Percentiles rank a stretch among this genome's conserved stretches.
phyloP scores from a whole-genome alignment of 2,329 filamentous ascomycete species.

The Bipolaris victoriae region DNA sequence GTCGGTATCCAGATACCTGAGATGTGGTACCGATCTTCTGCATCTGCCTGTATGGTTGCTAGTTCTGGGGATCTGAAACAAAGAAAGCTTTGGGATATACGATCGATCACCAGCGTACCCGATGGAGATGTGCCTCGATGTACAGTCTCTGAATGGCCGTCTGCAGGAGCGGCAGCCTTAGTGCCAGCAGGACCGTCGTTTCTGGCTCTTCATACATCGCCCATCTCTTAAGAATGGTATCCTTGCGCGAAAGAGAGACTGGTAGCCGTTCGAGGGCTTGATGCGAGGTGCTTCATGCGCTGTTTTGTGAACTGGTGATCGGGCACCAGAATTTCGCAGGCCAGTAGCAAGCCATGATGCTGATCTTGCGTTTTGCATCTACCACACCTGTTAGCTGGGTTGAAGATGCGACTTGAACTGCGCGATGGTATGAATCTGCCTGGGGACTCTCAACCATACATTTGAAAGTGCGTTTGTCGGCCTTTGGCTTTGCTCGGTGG shows the following conservation, averaged over 20 bases:
- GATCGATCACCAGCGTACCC: not conserved
- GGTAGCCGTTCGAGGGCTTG: not conserved
- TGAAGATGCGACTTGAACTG: not conserved
- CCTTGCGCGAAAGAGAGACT: not conserved
- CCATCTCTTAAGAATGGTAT: not conserved
- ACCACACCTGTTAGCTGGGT: not conserved
- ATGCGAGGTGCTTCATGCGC: not conserved
- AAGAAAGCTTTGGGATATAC: not conserved
- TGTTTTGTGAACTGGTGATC: not conserved
- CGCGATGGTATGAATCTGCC: not conserved
- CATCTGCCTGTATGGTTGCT: not conserved
- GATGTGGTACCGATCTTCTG: not conserved
- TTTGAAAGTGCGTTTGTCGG: not conserved
- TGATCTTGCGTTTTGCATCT: not conserved
- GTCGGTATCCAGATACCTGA: not conserved
- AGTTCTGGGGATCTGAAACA: not conserved
- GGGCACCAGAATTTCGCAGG: not conserved
- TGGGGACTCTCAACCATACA: not conserved
- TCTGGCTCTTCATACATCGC: no score
- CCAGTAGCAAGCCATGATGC: not conserved
- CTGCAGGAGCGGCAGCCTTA: not conserved
- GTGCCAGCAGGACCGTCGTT: not conserved
- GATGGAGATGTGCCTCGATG: not conserved
- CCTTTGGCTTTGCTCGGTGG: not conserved
- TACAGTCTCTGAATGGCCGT: not conserved